A percentile compares a stretch with the other conserved stretches of the same genome.
phyloP scores from a whole-genome alignment of 306 rosid species.

The Citrullus amarus region DNA sequence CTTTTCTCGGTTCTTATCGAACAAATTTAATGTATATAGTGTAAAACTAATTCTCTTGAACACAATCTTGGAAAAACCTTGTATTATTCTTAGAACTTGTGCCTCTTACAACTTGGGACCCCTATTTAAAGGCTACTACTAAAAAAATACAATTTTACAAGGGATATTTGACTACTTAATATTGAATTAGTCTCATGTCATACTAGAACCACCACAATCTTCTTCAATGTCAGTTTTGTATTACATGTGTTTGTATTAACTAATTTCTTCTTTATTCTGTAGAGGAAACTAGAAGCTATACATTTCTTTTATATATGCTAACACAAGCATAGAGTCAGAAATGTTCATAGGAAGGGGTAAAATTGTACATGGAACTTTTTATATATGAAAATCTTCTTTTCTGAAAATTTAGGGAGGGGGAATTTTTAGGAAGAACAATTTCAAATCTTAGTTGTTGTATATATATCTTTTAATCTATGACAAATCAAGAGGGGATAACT shows the following conservation, averaged over 20 bases:
- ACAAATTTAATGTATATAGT: background rate
- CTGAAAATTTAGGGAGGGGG: background rate
- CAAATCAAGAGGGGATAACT: background rate
- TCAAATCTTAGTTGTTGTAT: background rate
- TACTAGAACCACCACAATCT: background rate
- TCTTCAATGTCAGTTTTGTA: background rate
- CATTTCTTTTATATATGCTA: background rate
- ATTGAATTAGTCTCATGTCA: background rate
- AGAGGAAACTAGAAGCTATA: background rate
- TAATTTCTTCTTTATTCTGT: background rate
- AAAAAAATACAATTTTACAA: background rate
- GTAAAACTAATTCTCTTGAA: too few species aligned
- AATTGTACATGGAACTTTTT: background rate
- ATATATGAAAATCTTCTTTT: background rate
- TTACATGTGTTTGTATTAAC: background rate
- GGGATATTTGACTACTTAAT: background rate
- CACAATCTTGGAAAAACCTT: too few species aligned
- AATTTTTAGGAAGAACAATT: background rate
- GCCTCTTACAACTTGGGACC: too few species aligned
- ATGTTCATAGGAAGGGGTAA: background rate
- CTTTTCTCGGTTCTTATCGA: slow-evolving; percentile 4
- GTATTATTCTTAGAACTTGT: too few species aligned
- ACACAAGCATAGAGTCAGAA: background rate
- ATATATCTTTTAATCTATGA: background rate
- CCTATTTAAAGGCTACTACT: background rate